Evolutionary conservation across 2,329 filamentous ascomycete genomes (phyloP), one percentile per base, ranked within the genome.

Genomic region (Niveomyces coronatus): DNA sequence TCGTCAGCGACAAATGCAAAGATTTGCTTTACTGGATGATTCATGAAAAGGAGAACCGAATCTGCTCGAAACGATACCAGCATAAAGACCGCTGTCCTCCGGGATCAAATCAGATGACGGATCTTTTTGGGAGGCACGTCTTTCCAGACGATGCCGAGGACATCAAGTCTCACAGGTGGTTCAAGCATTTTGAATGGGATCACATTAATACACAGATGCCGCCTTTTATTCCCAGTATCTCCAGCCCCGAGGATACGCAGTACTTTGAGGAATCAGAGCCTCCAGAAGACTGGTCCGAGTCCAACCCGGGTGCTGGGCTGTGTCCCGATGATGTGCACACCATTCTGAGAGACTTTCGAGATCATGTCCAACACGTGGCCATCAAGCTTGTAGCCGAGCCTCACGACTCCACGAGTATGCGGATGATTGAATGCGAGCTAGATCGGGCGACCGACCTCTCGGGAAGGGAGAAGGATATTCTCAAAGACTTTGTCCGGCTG

Each of bases 111-210:
- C 44, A 44, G 17, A 42, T 39, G 20, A 45, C 40, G 9, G 54
- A 55, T n/a, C 41, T 46, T 4, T 47, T 51, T 37, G 49, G 63
- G 1, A 67, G 76, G 22, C 81, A 82, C 39, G 88, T 96, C 4
- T 89, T 86, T 50, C 68, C 83, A 0, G 74, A 91, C 44, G 88
- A 94, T 51, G 88, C 85, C 2, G 76, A 84, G 46, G 87, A 95
- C 39, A 93, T 96, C 65, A 95, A 93, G 56, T 62, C 70, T 4
- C 91, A 96, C 59, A 74, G 76, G 9, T 96, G 89, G 72, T 96
- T 96, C 63, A 71, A 70, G 40, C 76, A 77, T 35, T 75, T 93
- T 13, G 72, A 76, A 1, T 96, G 86, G 91, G 75, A 82, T 11
- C 73, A 72, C 1, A 60, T 94, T 13, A 82, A 91, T 51, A 61